phyloP scores from a whole-genome alignment of 1,139 yeast species.

The Pichia sp. region DNA sequence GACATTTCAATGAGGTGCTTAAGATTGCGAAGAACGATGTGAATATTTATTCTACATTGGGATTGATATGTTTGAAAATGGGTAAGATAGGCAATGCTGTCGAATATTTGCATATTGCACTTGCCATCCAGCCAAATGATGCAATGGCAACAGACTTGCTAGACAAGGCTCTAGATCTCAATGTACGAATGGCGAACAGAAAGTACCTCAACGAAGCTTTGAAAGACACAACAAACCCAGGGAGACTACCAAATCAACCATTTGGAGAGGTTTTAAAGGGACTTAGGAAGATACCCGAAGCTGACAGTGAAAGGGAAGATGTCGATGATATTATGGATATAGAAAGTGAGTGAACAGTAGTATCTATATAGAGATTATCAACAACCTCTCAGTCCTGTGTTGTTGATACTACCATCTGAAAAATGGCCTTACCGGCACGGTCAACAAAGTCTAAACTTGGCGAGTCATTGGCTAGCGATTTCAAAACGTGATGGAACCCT shows the following conservation, averaged over 20 bases:
- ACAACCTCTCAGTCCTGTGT: background rate
- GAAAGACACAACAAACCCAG: background rate
- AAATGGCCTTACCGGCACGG: conserved; percentile 40
- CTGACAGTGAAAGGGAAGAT: conserved; percentile 38
- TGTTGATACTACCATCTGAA: conserved; percentile 22
- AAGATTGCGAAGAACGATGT: conserved; percentile 66
- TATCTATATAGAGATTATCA: background rate
- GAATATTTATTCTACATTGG: conserved; percentile 76
- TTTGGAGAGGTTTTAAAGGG: no score
- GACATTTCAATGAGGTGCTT: conserved; percentile 70
- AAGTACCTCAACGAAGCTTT: conserved; percentile 25
- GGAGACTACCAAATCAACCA: no score
- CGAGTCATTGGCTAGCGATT: conserved; percentile 27
- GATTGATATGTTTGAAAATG: conserved; percentile 67
- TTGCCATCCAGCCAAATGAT: conserved; percentile 74
- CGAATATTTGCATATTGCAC: conserved; percentile 70
- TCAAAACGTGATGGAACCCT: conserved; percentile 34
- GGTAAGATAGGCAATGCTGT: conserved; percentile 64
- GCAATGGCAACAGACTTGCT: conserved; percentile 79
- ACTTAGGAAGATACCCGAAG: no score
- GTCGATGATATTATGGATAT: conserved; percentile 50
- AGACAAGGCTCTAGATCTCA: conserved; percentile 71
- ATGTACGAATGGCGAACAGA: conserved; percentile 31
- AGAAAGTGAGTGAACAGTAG: conserved; percentile 47
- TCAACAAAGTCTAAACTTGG: conserved; percentile 39